A percentile compares a stretch with the other conserved stretches of the same genome.
These are phyloP conservation scores for Fusarium caatingaense DNA, from an alignment of 2,329 filamentous ascomycete genomes.

Conservation along the genomic window DNA sequence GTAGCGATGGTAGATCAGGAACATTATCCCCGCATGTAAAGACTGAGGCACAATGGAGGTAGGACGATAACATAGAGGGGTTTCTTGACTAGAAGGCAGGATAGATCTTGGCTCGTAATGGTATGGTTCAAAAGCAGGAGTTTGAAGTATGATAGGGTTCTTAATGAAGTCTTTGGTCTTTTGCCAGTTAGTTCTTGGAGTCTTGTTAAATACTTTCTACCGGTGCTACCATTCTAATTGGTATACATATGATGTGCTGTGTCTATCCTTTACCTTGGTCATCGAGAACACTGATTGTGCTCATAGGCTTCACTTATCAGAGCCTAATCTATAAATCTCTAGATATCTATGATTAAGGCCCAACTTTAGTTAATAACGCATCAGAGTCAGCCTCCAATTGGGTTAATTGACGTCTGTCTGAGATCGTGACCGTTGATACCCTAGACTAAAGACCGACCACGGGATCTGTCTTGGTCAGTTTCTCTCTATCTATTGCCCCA, in stretches of 20 bases:
- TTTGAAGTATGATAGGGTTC: background rate
- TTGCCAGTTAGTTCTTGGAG: background rate
- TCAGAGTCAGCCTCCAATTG: background rate
- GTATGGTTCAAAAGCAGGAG: background rate
- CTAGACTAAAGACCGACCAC: conserved; percentile 25
- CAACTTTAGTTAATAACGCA: background rate
- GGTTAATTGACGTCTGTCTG: conserved; percentile 5
- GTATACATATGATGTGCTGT: too few species aligned
- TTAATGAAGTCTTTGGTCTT: background rate
- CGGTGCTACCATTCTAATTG: too few species aligned
- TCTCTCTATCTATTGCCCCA: background rate
- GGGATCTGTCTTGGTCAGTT: conserved; percentile 24
- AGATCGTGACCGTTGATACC: conserved; percentile 21
- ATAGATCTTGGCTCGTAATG: background rate
- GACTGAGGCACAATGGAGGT: conserved; percentile 1
- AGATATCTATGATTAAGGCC: background rate
- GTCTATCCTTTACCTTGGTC: background rate
- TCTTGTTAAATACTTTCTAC: background rate
- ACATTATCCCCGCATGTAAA: conserved; percentile 4
- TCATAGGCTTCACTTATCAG: background rate
- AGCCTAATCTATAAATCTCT: background rate
- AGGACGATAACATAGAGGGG: background rate
- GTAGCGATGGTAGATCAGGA: background rate
- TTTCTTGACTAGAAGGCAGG: background rate
- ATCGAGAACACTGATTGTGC: background rate